Evolutionary conservation across 1,284 basidiomycete species (phyloP).

Genomic region (Trichosporon asahii): DNA sequence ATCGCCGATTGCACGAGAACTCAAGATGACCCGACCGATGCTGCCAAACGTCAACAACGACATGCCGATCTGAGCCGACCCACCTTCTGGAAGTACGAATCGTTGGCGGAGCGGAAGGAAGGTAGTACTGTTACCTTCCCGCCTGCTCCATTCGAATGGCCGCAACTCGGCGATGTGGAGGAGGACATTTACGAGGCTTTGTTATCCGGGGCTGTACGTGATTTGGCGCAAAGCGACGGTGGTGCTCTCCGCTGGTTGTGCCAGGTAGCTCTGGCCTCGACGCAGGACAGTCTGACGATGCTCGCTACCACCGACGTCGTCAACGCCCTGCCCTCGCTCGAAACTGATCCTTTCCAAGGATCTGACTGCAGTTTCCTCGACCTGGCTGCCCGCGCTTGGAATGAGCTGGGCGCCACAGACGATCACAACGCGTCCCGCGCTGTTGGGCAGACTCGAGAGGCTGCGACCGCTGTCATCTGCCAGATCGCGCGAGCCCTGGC

Average conservation of each 20-base stretch:
- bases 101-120: not conserved
- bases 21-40: not conserved
- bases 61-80: not conserved
- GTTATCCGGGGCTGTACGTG: not conserved
- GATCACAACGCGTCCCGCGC: not conserved
- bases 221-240: not conserved
- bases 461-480: not conserved
- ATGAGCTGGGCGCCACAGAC: not conserved
- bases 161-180: not conserved
- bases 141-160: not conserved
- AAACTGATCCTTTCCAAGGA: not conserved
- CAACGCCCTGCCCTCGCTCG: not conserved
- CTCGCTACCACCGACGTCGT: not conserved
- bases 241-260: not conserved
- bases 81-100: not conserved
- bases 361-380: not conserved
- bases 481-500: not conserved
- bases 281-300: not conserved
- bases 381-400: not conserved
- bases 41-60: not conserved
- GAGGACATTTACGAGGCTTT: not conserved
- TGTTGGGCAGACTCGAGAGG: not conserved
- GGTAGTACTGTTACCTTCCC: not conserved
- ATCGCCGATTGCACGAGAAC: not conserved
- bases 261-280: not conserved